Percentiles rank a stretch among this genome's conserved stretches.
phyloP scores from a whole-genome alignment of 306 rosid species.

The Prunus padus region DNA sequence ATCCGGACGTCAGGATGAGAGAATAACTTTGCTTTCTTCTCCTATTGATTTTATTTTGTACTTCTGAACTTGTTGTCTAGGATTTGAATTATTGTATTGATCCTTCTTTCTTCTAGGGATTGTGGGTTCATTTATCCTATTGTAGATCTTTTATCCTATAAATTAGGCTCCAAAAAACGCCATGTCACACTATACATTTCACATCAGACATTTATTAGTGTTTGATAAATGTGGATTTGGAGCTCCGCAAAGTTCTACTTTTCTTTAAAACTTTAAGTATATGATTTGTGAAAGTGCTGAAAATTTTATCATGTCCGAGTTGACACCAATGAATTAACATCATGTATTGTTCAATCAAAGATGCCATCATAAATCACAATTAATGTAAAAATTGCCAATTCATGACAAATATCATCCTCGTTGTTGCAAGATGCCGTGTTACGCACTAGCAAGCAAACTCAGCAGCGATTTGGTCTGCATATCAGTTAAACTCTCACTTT shows the following conservation, averaged over 20 bases:
- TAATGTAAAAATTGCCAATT: background rate
- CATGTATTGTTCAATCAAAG: conserved; percentile 8
- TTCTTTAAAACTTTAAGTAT: background rate
- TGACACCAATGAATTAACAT: background rate
- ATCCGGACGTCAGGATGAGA: too few species aligned
- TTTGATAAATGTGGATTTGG: conserved; percentile 2
- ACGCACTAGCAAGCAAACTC: background rate
- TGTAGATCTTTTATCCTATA: background rate
- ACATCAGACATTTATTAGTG: conserved; percentile 1
- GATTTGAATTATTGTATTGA: background rate
- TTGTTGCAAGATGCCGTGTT: background rate
- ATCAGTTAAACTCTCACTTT: background rate
- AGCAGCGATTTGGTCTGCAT: background rate
- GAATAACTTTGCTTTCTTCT: too few species aligned
- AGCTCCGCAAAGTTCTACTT: background rate
- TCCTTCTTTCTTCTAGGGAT: background rate
- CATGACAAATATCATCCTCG: background rate
- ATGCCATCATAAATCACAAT: background rate
- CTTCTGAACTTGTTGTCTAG: background rate
- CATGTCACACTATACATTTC: background rate
- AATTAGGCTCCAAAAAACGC: background rate
- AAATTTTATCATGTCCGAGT: background rate
- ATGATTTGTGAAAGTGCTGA: conserved; percentile 5
- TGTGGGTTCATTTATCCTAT: background rate
- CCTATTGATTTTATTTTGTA: background rate